Evolutionary conservation across 2,329 filamentous ascomycete genomes (phyloP), one percentile per base, ranked within the genome.

Genomic region (Beauveria rudraprayagi): DNA sequence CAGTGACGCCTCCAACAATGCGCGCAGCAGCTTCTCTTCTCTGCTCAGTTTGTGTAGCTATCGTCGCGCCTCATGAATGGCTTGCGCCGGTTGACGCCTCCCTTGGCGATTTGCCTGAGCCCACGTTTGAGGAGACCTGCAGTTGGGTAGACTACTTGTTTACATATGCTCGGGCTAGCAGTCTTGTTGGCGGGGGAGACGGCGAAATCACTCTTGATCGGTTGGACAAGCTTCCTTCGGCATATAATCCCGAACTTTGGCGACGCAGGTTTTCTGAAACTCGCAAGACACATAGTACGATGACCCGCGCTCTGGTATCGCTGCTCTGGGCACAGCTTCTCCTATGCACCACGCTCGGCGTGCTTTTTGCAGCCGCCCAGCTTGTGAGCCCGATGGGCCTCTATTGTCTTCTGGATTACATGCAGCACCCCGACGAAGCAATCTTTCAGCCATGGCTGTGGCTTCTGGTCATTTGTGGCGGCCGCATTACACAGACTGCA

Each of bases 141-240:
- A 82, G 79, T 61, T 83, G 79, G 78, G 71, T 81, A 55, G 76
- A 74, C 54, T 79, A 79, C 64, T 82, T 79, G 64, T 72, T 78
- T 56, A 78, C 77, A 7, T 83, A 78, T 43, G 66, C 67, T n/a
- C 63, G 65, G 46, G 66, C 62, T 4, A 61, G 62, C 10, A 47
- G 56, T 22, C 63, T 62, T 37, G 59, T 67, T 22, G 63, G 78
- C 70, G 79, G 74, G 63, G 80, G 79, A 30, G 28, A 46, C 14
- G 22, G 30, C 19, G 28, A 8, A 10, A 41, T 56, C 24, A 71
- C 73, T 54, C 74, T 71, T 34, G 71, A 72, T 5, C 71, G 76
- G 56, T 70, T 83, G 58, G 76, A 77, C 28, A 69, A 80, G 61
- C 70, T 70, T n/a, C 53, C 53, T 5, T 44, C 11, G 30, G 53